A percentile compares a stretch with the other conserved stretches of the same genome.
These are phyloP conservation scores for Aspergillus piperis DNA, from an alignment of 2,329 filamentous ascomycete genomes.

Conservation along the genomic window DNA sequence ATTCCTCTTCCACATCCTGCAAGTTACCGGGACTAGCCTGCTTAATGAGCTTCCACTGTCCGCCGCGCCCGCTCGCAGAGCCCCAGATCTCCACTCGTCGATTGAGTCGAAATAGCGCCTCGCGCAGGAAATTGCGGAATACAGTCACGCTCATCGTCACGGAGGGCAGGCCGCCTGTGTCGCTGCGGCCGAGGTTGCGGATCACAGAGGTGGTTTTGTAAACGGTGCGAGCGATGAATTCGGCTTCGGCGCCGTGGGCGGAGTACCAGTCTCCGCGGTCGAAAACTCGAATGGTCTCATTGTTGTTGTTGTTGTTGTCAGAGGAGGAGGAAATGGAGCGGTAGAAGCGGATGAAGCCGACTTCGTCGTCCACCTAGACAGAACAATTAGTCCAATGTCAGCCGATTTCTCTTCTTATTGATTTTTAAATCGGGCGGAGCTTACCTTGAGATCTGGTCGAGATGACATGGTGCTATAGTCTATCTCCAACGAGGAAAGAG, in stretches of 20 bases:
- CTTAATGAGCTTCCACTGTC: conserved; percentile 86
- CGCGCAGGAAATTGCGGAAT: conserved; percentile 91
- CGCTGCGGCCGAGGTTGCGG: conserved; percentile 80
- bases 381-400: neutral
- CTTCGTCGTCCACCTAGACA: conserved; percentile 85
- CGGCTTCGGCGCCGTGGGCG: conserved; percentile 52
- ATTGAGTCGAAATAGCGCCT: conserved; percentile 86
- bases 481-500: conserved; percentile 13
- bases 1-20: conserved; percentile 94
- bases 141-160: conserved; percentile 96
- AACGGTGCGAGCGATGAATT: conserved; percentile 62
- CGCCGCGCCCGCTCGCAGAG: conserved; percentile 70
- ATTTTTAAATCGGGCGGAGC: neutral
- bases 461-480: conserved; percentile 61
- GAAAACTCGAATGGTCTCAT: conserved; percentile 78
- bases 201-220: conserved; percentile 98
- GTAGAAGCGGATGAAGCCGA: conserved; percentile 95
- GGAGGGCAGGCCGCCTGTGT: conserved; percentile 82
- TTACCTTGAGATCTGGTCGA: conserved; percentile 70
- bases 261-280: conserved; percentile 95
- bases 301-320: conserved; percentile 53
- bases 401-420: neutral
- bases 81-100: conserved; percentile 92
- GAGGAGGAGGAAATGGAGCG: conserved; percentile 67
- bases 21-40: conserved; percentile 94